phyloP scores from a whole-genome alignment of 768 basidiomycete genomes.

The Podaxis mareebaensis region DNA sequence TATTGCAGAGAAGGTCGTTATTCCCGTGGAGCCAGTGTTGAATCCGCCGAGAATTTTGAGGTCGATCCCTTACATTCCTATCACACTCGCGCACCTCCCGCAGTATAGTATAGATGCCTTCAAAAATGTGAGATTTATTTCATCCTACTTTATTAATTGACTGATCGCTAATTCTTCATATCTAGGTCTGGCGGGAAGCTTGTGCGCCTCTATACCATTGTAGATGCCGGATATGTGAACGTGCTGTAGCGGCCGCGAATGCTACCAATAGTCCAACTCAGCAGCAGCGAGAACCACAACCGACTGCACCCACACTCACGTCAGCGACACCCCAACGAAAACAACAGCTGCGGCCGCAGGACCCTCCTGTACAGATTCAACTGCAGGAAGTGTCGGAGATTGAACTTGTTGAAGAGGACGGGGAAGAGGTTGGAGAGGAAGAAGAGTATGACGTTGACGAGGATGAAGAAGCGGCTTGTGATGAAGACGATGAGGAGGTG shows the following conservation, averaged over 20 bases:
- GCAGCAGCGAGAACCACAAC: slow-evolving; percentile 1
- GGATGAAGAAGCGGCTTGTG: slow-evolving; percentile 2
- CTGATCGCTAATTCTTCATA: neutral
- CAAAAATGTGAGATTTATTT: slow-evolving; percentile 44
- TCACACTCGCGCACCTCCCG: slow-evolving; percentile 53
- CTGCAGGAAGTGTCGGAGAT: slow-evolving; percentile 24
- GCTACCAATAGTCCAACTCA: slow-evolving; percentile 30
- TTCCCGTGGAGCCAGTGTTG: slow-evolving; percentile 59
- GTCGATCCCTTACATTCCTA: slow-evolving; percentile 70
- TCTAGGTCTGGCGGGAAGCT: slow-evolving; percentile 73
- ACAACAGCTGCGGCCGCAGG: slow-evolving; percentile 1
- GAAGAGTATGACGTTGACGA: neutral
- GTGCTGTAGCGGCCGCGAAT: slow-evolving; percentile 58
- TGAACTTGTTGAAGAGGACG: slow-evolving; percentile 20
- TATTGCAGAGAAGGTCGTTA: slow-evolving; percentile 21
- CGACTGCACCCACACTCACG: neutral
- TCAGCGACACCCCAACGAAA: neutral
- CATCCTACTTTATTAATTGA: neutral
- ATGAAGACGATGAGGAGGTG: slow-evolving; percentile 6
- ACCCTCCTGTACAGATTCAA: slow-evolving; percentile 22
- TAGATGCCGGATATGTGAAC: slow-evolving; percentile 71
- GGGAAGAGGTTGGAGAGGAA: slow-evolving; percentile 16
- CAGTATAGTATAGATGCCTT: slow-evolving; percentile 60
- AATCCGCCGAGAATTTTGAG: slow-evolving; percentile 60
- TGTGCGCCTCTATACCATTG: slow-evolving; percentile 73